Percentiles rank a stretch among this genome's conserved stretches.
phyloP scores from a whole-genome alignment of 257 asterid genomes.

The Echium plantagineum region DNA sequence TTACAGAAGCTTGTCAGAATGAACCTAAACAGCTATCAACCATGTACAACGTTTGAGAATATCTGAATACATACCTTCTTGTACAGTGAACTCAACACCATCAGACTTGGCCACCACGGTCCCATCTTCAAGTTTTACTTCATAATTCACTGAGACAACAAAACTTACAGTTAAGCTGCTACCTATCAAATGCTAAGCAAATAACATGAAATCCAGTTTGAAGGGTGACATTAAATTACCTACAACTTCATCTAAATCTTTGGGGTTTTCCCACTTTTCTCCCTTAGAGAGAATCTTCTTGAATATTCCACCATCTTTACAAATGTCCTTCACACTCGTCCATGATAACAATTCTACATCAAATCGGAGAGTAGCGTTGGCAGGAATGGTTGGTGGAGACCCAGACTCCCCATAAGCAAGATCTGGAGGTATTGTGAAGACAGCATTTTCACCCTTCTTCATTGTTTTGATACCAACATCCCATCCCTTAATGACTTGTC shows the following conservation, averaged over 20 bases:
- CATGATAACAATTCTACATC: conserved; percentile 54
- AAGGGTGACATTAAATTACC: conserved; percentile 16
- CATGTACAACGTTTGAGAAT: background rate
- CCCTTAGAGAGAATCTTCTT: conserved; percentile 40
- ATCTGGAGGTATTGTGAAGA: conserved; percentile 44
- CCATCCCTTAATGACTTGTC: conserved; percentile 58
- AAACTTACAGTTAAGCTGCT: background rate
- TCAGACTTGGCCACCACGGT: conserved; percentile 39
- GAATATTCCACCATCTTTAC: conserved; percentile 53
- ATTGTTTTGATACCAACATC: conserved; percentile 49
- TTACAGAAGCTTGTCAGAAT: conserved; percentile 2
- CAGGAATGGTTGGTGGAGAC: conserved; percentile 53
- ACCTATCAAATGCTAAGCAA: background rate
- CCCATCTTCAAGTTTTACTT: conserved; percentile 48
- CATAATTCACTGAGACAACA: conserved; percentile 40
- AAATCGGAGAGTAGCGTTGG: conserved; percentile 43
- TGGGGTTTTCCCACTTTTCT: conserved; percentile 56
- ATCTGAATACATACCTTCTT: conserved; percentile 25
- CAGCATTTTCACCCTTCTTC: conserved; percentile 58
- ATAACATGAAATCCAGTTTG: background rate
- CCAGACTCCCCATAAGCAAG: conserved; percentile 55
- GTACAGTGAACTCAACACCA: conserved; percentile 46
- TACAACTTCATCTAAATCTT: conserved; percentile 45
- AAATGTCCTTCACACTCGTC: conserved; percentile 55
- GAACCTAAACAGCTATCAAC: background rate